A percentile compares a stretch with the other conserved stretches of the same genome.
These are phyloP conservation scores for Lactifluus piperatus DNA, from an alignment of 768 basidiomycete species.

Conservation along the genomic window DNA sequence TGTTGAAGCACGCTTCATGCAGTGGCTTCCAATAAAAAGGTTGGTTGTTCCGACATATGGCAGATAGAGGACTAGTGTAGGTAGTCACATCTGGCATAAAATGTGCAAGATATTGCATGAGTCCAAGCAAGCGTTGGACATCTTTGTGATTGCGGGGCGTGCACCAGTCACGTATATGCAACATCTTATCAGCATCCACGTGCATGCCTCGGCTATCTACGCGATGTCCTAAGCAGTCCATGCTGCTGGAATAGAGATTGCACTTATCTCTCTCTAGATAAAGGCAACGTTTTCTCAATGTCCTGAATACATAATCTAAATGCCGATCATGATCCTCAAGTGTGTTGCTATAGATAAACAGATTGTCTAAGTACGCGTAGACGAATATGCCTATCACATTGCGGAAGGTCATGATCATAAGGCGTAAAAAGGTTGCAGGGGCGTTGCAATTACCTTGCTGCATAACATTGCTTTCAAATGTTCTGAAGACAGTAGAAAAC, in stretches of 20 bases:
- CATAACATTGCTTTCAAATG: no score
- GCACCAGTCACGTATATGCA: not conserved
- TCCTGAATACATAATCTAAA: no score
- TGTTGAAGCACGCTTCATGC: not conserved
- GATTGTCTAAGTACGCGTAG: no score
- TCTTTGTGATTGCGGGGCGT: not conserved
- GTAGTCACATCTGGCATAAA: not conserved
- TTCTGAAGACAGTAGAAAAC: no score
- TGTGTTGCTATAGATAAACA: not conserved
- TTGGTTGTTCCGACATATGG: no score
- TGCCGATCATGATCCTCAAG: not conserved
- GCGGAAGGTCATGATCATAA: no score
- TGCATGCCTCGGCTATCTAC: not conserved
- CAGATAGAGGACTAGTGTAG: not conserved
- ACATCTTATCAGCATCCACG: not conserved
- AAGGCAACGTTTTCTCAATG: not conserved
- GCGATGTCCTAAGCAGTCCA: no score
- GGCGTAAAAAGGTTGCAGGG: no score
- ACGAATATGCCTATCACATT: no score
- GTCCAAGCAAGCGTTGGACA: not conserved
- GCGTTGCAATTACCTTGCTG: no score
- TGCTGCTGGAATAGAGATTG: not conserved
- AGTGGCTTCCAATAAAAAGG: not conserved
- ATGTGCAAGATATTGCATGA: no score
- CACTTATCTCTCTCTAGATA: not conserved